Evolutionary conservation across 2,329 filamentous ascomycete genomes (phyloP).

Genomic region (Exophiala calicioides): DNA sequence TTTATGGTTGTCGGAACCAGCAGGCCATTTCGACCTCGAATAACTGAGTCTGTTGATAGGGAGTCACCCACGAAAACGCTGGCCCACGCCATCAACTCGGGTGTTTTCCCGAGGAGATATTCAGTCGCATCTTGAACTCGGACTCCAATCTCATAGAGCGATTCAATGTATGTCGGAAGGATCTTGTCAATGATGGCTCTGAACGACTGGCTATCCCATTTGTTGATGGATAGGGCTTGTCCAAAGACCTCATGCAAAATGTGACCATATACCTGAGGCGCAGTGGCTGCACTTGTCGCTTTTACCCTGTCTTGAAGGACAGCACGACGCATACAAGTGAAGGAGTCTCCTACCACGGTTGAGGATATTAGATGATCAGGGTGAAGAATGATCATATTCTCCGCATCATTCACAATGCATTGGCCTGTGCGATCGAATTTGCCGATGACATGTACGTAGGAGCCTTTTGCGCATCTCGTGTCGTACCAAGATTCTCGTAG

Average conservation of each 20-base stretch:
- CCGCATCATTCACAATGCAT: constrained; percentile 78
- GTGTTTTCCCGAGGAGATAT: constrained; percentile 80
- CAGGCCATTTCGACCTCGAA: constrained; percentile 76
- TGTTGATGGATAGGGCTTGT: constrained; percentile 77
- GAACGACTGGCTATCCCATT: constrained; percentile 73
- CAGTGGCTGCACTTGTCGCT: constrained; percentile 75
- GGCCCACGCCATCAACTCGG: constrained; percentile 80
- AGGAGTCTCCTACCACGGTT: constrained; percentile 94
- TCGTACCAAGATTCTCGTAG: constrained; percentile 86
- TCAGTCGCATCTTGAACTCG: constrained; percentile 71
- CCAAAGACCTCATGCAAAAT: constrained; percentile 96
- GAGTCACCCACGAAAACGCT: constrained; percentile 71
- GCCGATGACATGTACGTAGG: constrained; percentile 85
- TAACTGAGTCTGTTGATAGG: constrained; percentile 70
- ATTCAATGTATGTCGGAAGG: constrained; percentile 78
- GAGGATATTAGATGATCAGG: constrained; percentile 94
- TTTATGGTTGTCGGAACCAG: constrained; percentile 81
- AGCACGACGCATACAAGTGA: constrained; percentile 84
- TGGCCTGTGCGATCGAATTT: constrained; percentile 68
- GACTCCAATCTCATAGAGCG: constrained; percentile 83
- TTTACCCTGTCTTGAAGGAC: constrained; percentile 95
- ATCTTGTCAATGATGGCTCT: constrained; percentile 65
- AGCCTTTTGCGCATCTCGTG: constrained; percentile 70
- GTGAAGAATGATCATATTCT: constrained; percentile 86
- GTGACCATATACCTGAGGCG: constrained; percentile 85